Base-by-base conservation (phyloP, 2,329 filamentous ascomycete species). In the Fusarium setosum region DNA sequence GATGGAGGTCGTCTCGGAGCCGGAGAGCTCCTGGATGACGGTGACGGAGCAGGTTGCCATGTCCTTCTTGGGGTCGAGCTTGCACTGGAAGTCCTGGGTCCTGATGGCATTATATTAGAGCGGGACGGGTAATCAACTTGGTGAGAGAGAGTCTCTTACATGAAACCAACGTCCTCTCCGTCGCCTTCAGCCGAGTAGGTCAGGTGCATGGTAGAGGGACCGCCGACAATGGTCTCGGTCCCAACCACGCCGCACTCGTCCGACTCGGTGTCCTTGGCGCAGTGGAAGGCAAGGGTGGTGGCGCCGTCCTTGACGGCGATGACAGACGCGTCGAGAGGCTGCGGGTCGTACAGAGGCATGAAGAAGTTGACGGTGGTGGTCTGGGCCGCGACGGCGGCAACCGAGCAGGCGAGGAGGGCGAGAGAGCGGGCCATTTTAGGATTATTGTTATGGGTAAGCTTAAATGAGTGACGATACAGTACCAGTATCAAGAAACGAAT, bases 281-380 rank as follows among this genome's bases (percentile, higher is more conserved):
- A 80, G 21, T 55, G 55, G 20, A 78, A 41, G 42, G 64, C 66
- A 42, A 72, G 68, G 3, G 77, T 80, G 2, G 77, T 78, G 42
- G 72, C 69, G 9, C 47, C 59, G 10, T 41, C 50, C 31, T 72
- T 70, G 56, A 63, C 75, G 8, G 61, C 65, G 37, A 77, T 44
- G 50, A 78, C 63, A n/a, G 76, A 77, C 29, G 69, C 77, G 8
- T 68, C 68, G 12, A 75, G 45, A 10, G 50, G 40, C 17, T 71
- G 59, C 11, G 62, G 5, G 42, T 74, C 70, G 42, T 57, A 64
- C 35, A 64, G 38, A 24, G 72, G 72, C 40, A 77, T 59, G 24
- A 77, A 55, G 41, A 79, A 57, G 37, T 60, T 59, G 48, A 76
- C 66, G 6, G 71, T 71, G 44, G 72, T 72, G 26, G 70, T 72